Percentiles rank a stretch among this genome's conserved stretches.
Conservation (phyloP, 176 grass and related monocot genomes). For the Musa troglodytarum region DNA sequence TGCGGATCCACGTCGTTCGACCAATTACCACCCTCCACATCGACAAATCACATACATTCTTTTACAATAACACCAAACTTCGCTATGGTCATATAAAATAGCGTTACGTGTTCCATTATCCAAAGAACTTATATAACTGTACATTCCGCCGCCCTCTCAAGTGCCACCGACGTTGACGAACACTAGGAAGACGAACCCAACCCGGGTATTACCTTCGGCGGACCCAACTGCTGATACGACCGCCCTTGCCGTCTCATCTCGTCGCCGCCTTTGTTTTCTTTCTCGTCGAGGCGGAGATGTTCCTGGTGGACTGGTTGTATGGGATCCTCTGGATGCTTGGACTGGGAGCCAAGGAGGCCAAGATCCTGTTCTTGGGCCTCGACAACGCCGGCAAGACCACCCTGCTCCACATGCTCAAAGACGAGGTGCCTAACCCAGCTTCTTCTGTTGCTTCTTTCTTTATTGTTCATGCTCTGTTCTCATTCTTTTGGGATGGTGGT, state of each 20-base stretch:
- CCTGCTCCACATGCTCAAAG: constrained; percentile 5
- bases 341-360: neutral
- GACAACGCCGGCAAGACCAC: constrained; percentile 10
- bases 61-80: too few species aligned
- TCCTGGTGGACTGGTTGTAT: neutral
- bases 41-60: too few species aligned
- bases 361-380: constrained; percentile 8
- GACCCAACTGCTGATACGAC: too few species aligned
- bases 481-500: neutral
- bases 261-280: neutral
- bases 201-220: too few species aligned
- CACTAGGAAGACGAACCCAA: too few species aligned
- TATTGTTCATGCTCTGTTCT: neutral
- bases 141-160: too few species aligned
- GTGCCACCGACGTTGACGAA: too few species aligned
- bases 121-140: too few species aligned
- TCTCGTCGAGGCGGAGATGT: neutral
- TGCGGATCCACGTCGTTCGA: neutral
- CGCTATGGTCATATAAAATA: too few species aligned
- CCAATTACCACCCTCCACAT: neutral
- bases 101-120: too few species aligned
- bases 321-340: constrained; percentile 1
- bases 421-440: neutral
- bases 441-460: too few species aligned
- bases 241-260: too few species aligned